Evolutionary conservation across 176 grass and related monocot species (phyloP).

Genomic region (Triticum turgidum): DNA sequence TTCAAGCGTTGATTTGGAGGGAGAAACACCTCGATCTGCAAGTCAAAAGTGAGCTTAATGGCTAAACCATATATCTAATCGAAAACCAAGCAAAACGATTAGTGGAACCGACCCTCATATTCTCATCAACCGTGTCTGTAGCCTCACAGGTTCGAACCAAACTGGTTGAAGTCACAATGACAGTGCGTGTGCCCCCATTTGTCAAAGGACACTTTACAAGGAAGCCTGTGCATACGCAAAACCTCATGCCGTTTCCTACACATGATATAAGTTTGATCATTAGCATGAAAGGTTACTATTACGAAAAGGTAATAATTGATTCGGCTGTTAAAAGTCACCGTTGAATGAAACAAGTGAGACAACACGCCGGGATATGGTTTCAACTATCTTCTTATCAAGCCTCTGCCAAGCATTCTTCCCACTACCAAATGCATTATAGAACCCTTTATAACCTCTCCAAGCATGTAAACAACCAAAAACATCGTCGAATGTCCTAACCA

Average conservation of each 20-base stretch:
- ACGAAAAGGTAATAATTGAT: not conserved
- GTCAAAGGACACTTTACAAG: not conserved
- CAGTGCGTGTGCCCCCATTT: not conserved
- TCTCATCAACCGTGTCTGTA: not conserved
- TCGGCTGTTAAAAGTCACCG: not conserved
- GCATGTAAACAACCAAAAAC: not conserved
- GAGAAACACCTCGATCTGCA: constrained; percentile 9
- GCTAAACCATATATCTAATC: not conserved
- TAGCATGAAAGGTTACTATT: not conserved
- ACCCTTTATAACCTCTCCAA: constrained; percentile 11
- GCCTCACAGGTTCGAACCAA: not conserved
- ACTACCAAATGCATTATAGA: not conserved
- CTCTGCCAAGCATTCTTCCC: not conserved
- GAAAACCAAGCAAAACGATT: not conserved
- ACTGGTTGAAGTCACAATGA: not conserved
- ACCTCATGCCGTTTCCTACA: not conserved
- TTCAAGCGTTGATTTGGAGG: not conserved
- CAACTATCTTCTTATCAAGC: not conserved
- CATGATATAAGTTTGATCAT: not conserved
- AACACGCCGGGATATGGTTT: constrained; percentile 9
- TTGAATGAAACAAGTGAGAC: constrained; percentile 35
- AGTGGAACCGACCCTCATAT: not conserved
- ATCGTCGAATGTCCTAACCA: constrained; percentile 22
- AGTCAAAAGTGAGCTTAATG: not conserved
- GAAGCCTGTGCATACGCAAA: not conserved